Conservation (phyloP, 202 grass and related monocot species). For the Setaria viridis region DNA sequence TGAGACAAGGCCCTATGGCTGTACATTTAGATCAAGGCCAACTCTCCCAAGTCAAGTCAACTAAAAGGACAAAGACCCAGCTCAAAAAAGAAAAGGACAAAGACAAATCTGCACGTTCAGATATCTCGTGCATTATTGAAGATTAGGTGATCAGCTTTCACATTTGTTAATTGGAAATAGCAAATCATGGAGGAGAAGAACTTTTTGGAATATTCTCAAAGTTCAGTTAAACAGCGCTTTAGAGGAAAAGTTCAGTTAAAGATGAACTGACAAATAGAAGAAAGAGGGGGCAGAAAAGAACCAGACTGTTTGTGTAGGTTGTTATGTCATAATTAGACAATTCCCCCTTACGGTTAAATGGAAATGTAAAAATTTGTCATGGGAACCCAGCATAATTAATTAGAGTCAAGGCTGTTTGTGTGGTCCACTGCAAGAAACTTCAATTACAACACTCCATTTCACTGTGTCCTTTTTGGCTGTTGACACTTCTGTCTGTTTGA, state of each 20-base stretch:
- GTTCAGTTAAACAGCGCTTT: background rate
- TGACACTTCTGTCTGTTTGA: background rate
- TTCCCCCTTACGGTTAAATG: background rate
- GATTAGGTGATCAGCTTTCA: background rate
- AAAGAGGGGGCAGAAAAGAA: conserved; percentile 23
- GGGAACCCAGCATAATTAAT: background rate
- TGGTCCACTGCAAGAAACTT: conserved; percentile 23
- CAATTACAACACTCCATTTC: background rate
- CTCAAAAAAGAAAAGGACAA: background rate
- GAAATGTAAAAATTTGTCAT: conserved; percentile 17
- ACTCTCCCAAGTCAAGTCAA: conserved; percentile 33
- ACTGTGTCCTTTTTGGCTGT: background rate
- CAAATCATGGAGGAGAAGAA: background rate
- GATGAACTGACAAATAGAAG: background rate
- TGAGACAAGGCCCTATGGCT: background rate
- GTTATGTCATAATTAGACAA: background rate
- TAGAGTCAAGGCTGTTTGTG: background rate
- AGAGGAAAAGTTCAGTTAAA: background rate
- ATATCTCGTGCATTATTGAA: background rate
- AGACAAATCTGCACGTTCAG: conserved; percentile 23
- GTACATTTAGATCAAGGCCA: background rate
- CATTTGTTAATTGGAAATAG: background rate
- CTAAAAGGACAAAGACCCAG: background rate
- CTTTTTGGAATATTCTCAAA: background rate
- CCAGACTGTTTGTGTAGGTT: background rate